Base-by-base conservation (phyloP, 2,329 filamentous ascomycete genomes). In the Drechslerella coelobrocha region DNA sequence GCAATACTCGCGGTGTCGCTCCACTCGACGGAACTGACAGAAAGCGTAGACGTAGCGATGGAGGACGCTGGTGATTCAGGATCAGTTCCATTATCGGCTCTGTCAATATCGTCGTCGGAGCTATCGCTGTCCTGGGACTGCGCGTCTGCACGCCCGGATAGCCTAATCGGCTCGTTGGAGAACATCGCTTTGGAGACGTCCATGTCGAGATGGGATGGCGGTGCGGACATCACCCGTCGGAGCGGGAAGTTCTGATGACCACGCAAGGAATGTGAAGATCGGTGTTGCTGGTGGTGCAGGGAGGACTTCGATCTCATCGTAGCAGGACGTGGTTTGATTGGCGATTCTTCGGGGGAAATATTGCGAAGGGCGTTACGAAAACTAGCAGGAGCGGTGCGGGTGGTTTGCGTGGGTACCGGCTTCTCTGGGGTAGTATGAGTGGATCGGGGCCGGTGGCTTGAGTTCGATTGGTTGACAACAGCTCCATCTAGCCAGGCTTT, bases 11-110 rank as follows among this genome's bases (percentile, higher is more conserved):
- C 51, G 12, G 61, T 72, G 41, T 72, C 68, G 21, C 34, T 57
- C 68, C 68, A 72, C 39, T 65, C 68, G n/a, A 65, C 61, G 8
- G 68, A 66, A 41, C 61, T 65, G 5, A 72, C 68, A 3, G 68
- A 72, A 8, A 72, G 24, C 17, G 54, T 52, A 5, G 68, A 72
- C 29, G 68, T 72, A 19, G 68, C 68, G n/a, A 72, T 66, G 1
- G 68, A 72, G 17, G 68, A 72, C 4, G 60, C 41, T 7, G 53
- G 50, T 0, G 61, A 65, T 14, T 31, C 39, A 2, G 57, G 10
- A 29, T 60, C 59, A 2, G 47, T 60, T n/a, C 56, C 61, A 12
- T 66, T 54, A 19, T 50, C 60, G n/a, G 59, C 60, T n/a, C 14
- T 26, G 2, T 57, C 55, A 3, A 34, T 47, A 14, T 66, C 68